Evolutionary conservation across 352 stramenopile genomes (phyloP).

Genomic region (Phytophthora capsici): DNA sequence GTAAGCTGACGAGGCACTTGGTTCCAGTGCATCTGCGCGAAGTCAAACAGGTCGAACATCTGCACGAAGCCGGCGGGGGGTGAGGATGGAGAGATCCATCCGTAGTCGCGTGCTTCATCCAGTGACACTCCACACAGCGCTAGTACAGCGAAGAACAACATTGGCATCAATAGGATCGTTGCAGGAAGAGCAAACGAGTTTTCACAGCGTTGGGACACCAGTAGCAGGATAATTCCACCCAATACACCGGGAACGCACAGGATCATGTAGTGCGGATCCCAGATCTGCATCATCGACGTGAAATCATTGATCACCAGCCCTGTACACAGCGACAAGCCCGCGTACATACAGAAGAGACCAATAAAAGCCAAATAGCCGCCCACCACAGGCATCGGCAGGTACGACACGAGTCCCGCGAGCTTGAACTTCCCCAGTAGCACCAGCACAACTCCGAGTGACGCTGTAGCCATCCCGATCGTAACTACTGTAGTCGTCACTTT

Average conservation of each 20-base stretch:
- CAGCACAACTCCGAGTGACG: conserved; percentile 92
- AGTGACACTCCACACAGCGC: conserved; percentile 78
- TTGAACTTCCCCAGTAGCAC: conserved; percentile 94
- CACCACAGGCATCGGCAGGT: conserved; percentile 97
- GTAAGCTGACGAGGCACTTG: conserved; percentile 90
- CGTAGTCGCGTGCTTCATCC: conserved; percentile 90
- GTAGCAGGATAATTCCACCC: conserved; percentile 82
- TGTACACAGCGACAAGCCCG: conserved; percentile 93
- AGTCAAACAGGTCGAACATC: conserved; percentile 92
- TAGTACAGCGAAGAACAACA: conserved; percentile 92
- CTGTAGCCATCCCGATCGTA: conserved; percentile 92
- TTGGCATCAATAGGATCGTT: conserved; percentile 88
- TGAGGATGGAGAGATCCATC: conserved; percentile 90
- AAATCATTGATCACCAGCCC: conserved; percentile 90
- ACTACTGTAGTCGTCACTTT: conserved; percentile 95
- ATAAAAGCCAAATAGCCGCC: conserved; percentile 98
- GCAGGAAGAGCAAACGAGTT: conserved; percentile 77
- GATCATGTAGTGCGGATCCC: conserved; percentile 67
- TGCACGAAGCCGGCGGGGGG: conserved; percentile 64
- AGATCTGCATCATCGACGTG: conserved; percentile 77
- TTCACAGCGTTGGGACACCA: conserved; percentile 82
- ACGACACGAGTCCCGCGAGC: conserved; percentile 95
- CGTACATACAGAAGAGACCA: conserved; percentile 96
- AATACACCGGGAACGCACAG: conserved; percentile 88
- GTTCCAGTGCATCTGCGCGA: conserved; percentile 91